Conservation (phyloP, 2,329 filamentous ascomycete species). For the Emericellopsis cladophorae region DNA sequence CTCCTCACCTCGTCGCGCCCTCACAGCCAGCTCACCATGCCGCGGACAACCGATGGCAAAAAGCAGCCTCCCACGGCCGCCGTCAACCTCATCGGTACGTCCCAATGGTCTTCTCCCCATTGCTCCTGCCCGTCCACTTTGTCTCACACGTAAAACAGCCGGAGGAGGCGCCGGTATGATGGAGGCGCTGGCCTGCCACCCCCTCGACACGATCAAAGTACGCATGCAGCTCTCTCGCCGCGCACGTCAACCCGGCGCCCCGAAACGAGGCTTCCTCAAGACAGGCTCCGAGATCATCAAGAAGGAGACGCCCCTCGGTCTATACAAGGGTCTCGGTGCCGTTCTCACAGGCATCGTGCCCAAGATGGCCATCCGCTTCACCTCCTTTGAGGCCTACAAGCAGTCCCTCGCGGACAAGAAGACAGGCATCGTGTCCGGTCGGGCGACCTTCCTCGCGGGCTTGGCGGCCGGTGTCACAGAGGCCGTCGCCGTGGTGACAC, state of each 20-base stretch:
- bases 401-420: slow-evolving; percentile 58
- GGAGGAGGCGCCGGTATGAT: slow-evolving; percentile 98
- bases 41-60: slow-evolving; percentile 21
- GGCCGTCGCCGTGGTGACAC: slow-evolving; percentile 90
- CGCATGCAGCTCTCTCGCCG: slow-evolving; percentile 95
- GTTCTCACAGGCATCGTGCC: slow-evolving; percentile 93
- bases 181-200: slow-evolving; percentile 94
- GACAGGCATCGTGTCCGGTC: slow-evolving; percentile 55
- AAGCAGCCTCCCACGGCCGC: slow-evolving; percentile 76
- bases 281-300: slow-evolving; percentile 80
- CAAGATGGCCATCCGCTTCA: slow-evolving; percentile 99
- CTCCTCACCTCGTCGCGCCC: neutral
- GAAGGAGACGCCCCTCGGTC: slow-evolving; percentile 78
- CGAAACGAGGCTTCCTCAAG: slow-evolving; percentile 74
- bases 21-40: slow-evolving; percentile 14
- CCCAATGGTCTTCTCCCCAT: neutral
- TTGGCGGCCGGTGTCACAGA: slow-evolving; percentile 90
- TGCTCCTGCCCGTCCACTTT: neutral
- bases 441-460: slow-evolving; percentile 62
- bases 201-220: slow-evolving; percentile 95
- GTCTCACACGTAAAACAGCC: slow-evolving; percentile 54
- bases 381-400: slow-evolving; percentile 94
- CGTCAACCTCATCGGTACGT: slow-evolving; percentile 78
- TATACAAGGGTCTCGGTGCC: slow-evolving; percentile 97
- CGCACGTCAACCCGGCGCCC: slow-evolving; percentile 69